Base-by-base conservation (phyloP, 257 asterid species). In the Nicotiana otophora region DNA sequence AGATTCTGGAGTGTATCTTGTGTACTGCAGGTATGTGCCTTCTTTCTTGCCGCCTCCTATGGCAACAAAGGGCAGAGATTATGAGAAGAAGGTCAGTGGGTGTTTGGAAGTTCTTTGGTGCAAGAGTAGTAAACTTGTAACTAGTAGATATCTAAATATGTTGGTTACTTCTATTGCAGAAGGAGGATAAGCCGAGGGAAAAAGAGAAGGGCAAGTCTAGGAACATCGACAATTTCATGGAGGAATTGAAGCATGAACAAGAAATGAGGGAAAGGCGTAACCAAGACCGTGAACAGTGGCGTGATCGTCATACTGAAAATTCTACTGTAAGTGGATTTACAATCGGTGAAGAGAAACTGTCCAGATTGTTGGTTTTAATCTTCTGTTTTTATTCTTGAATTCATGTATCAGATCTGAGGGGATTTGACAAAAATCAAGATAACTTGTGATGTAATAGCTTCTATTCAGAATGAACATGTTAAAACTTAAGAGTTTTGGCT, bases 171-270 rank as follows among this genome's bases (percentile, higher is more conserved):
- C 76, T 82, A 28, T 84, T 86, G 86, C 93, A 93, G 96, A 90
- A 89, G 91, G 98, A 91, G 90, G 96, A 93, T 85, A 95, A 89
- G 89, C 93, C 97, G 0, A 95, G 88, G 89, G 99, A 95, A 83
- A 92, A 87, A 86, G 98, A 93, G 83, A 95, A 90, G 79, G 94
- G 93, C 33, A 95, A 95, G 90, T 84, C 95, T 16, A 84, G 97
- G 87, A 93, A 93, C 91, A 95, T 95, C 74, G 98, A 95, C 84
- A 89, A 93, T 89, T 95, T 95, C 78, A 95, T 95, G 98, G 98
- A 95, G 90, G 98, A 95, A 88, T 92, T 95, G 89, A 95, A 95
- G 90, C 92, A 90, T 58, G 98, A 95, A 81, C 98, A 95, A 72
- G 98, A 95, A 89, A 82, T 90, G 93, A 89, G 98, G 90, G 98